Base-by-base conservation (phyloP, 345 rosid genomes). In the Laguncularia racemosa region DNA sequence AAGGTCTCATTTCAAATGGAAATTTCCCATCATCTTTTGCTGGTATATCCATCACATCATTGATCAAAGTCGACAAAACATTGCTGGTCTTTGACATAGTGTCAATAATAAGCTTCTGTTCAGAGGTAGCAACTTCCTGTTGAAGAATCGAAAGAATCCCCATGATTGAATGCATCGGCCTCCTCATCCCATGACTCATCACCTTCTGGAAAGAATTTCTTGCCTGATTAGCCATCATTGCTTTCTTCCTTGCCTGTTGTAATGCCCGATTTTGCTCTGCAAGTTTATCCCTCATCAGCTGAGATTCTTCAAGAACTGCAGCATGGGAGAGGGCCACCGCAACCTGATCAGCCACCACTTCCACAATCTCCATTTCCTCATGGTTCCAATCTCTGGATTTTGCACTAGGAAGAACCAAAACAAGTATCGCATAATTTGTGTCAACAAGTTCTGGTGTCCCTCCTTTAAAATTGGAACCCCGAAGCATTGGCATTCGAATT, bases 291-390 rank as follows among this genome's bases (percentile, higher is more conserved):
- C 95, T 83, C 96, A 92, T 92, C 12, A 79, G 56, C 69, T 78
- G 97, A 33, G 98, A 92, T 65, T 92, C 98, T 59, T 89, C 96
- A 4, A 92, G 96, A 70, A 92, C 91, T 10, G 98, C 76, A 48
- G 98, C 98, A 53, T 92, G 98, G 12, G 98, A 92, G 33, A 92
- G 81, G 50, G 98, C 98, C 53, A 92, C 97, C 2, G 98, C 97
- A 46, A 92, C 97, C 75, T 92, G 97, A 78, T 92, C 98, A 54
- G 98, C 98, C 57, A 92, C 98, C 53, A 89, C 97, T 73, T 86
- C 89, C 2, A 91, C 88, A 57, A 92, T 92, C 74, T 92, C 95
- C 62, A 86, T 58, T 64, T 83, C 97, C 33, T 82, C 75, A 58
- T 68, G 49, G 53, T 78, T 80, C 98, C 98, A 92, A 58, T 50